phyloP scores from a whole-genome alignment of 768 basidiomycete genomes.

The Hericium rajendrae region DNA sequence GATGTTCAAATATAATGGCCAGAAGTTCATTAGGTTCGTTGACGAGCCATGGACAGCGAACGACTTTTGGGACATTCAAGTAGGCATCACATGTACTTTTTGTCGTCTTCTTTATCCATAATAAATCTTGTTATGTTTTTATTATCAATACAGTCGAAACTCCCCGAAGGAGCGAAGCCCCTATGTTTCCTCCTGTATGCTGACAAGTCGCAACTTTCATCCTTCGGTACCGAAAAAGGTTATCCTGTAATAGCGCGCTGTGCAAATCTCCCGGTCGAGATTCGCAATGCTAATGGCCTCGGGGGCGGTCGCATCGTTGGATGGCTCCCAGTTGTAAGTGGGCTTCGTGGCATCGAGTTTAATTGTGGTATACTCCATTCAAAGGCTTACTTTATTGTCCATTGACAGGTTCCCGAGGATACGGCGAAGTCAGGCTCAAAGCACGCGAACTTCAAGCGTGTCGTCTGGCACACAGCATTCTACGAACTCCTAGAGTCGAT shows the following conservation, averaged over 20 bases:
- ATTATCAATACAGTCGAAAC: background rate
- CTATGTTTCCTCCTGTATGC: constrained; percentile 13
- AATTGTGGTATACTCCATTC: too few relatives aligned
- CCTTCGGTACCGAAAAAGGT: constrained; percentile 14
- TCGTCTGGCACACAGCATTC: background rate
- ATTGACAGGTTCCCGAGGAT: too few relatives aligned
- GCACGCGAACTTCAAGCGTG: background rate
- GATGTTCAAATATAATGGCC: constrained; percentile 21
- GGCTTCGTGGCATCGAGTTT: background rate
- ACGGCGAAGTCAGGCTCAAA: background rate
- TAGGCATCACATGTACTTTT: constrained; percentile 6
- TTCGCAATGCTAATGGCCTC: constrained; percentile 11
- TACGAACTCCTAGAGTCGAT: background rate
- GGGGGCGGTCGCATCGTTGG: constrained; percentile 13
- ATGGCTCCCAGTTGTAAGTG: constrained; percentile 14
- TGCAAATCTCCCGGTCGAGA: constrained; percentile 12
- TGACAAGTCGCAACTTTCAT: constrained; percentile 14
- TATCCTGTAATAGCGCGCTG: constrained; percentile 14
- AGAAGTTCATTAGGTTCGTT: constrained; percentile 19
- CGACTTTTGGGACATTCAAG: constrained; percentile 29
- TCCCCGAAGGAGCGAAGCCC: constrained; percentile 4
- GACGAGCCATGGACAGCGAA: constrained; percentile 31
- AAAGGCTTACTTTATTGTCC: too few relatives aligned
- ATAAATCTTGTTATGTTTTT: background rate
- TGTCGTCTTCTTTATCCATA: too few relatives aligned